Evolutionary conservation across 208 protist species (phyloP), one percentile per base, ranked within the genome.

Genomic region (Acanthamoeba healyi): DNA sequence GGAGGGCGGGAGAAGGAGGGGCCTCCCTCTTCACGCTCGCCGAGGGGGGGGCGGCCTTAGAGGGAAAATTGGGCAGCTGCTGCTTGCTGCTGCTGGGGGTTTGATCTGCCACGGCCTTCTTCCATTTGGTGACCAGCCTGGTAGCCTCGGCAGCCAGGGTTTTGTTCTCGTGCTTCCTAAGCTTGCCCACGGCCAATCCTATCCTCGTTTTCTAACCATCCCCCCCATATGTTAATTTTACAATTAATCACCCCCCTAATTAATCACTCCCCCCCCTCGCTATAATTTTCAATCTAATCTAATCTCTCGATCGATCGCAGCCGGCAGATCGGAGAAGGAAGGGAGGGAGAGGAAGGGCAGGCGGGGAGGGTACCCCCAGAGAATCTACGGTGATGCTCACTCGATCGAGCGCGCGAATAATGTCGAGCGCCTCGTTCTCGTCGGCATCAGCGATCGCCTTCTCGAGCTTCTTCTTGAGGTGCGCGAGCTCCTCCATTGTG

Each of bases 181-280:
- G 40, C 49, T 92, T 92, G 49, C 87, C 87, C 24, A 92, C 87
- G 32, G 87, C 44, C 58, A 49, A 26, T n/a, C 87, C 87, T 17
- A 92, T 34, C 87, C 38, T 63, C 22, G 46, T 92, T 70, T 67
- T 34, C 87, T 92, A 29, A n/a, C 6, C 24, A 81, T 32, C n/a
- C 32, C n/a, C 24, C 7, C 6, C 10, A 70, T n/a, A 26, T 15
- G 32, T 70, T 70, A n/a, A n/a, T 22, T 70, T 15, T n/a, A n/a
- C n/a, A n/a, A n/a, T n/a, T n/a, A n/a, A n/a, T n/a, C n/a, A n/a
- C n/a, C n/a, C n/a, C n/a, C n/a, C n/a, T n/a, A n/a, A n/a, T n/a
- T n/a, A n/a, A n/a, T n/a, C n/a, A n/a, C n/a, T n/a, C n/a, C n/a
- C n/a, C n/a, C n/a, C n/a, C n/a, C n/a, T n/a, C n/a, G n/a, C n/a